Percentiles rank a stretch among this genome's conserved stretches.
Conservation (phyloP, 2,329 filamentous ascomycete genomes). For the Sphaerulina vaccinii region DNA sequence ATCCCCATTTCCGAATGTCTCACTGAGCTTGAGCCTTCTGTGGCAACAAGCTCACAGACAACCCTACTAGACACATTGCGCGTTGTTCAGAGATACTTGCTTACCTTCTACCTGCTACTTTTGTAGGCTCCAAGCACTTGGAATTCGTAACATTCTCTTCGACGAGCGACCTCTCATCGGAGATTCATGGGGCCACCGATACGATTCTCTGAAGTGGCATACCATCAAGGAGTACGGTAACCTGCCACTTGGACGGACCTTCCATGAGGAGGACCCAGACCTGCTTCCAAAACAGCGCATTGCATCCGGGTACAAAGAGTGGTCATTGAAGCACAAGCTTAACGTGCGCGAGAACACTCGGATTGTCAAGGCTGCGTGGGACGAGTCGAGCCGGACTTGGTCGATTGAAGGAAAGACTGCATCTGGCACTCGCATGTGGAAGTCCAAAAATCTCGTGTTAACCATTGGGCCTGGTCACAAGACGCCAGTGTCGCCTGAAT, state of each 20-base stretch:
- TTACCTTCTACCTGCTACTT: too few relatives aligned
- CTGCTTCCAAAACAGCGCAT: conserved; percentile 37
- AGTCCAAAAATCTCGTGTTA: conserved; percentile 36
- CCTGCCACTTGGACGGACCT: conserved; percentile 40
- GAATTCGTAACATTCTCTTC: conserved; percentile 45
- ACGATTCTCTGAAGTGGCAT: conserved; percentile 46
- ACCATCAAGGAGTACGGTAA: conserved; percentile 43
- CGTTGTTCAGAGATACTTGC: too few relatives aligned
- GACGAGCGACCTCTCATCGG: conserved; percentile 46
- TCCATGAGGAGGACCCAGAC: conserved; percentile 27
- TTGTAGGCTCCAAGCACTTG: conserved; percentile 45
- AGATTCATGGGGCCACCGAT: conserved; percentile 49
- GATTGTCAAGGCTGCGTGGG: conserved; percentile 42
- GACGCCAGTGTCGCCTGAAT: conserved; percentile 27
- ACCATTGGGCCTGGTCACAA: conserved; percentile 35
- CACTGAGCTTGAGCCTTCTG: too few relatives aligned
- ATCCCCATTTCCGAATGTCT: too few relatives aligned
- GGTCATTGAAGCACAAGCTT: conserved; percentile 40
- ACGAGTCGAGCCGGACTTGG: conserved; percentile 41
- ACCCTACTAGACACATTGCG: too few relatives aligned
- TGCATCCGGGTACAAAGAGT: conserved; percentile 41
- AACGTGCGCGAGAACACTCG: conserved; percentile 42
- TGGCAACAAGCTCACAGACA: too few relatives aligned
- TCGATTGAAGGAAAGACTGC: conserved; percentile 23
- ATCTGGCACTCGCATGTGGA: conserved; percentile 9